Conservation (phyloP, 257 asterid genomes). For the Haberlea rhodopensis region DNA sequence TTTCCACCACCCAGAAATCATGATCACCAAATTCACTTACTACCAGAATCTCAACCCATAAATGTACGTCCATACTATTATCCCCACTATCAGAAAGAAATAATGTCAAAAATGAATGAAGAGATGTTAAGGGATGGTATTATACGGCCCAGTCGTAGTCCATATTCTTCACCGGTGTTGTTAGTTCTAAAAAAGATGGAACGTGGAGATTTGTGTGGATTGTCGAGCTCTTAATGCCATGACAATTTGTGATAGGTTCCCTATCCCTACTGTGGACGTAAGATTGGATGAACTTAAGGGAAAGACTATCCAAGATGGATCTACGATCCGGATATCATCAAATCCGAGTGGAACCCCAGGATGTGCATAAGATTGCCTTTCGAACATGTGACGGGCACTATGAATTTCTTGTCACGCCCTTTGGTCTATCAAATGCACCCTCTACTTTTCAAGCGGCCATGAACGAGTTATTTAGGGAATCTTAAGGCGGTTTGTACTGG, state of each 20-base stretch:
- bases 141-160: neutral
- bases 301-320: too few relatives aligned
- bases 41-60: neutral
- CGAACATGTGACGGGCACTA: neutral
- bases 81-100: neutral
- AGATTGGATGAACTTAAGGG: neutral
- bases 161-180: neutral
- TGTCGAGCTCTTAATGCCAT: neutral
- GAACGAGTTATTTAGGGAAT: too few relatives aligned
- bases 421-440: neutral
- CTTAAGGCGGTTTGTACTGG: too few relatives aligned
- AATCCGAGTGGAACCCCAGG: neutral
- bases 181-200: neutral
- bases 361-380: neutral
- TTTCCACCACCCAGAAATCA: too few relatives aligned
- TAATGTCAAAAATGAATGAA: neutral
- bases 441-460: neutral
- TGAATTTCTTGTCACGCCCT: conserved; percentile 10
- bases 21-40: too few relatives aligned
- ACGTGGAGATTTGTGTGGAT: neutral
- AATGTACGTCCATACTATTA: neutral
- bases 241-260: neutral
- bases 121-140: neutral
- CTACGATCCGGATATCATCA: conserved; percentile 3
- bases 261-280: neutral